These are phyloP conservation scores for Micromonas pusilla DNA, from an alignment of 139 green algal genomes.

Conservation along the genomic window DNA sequence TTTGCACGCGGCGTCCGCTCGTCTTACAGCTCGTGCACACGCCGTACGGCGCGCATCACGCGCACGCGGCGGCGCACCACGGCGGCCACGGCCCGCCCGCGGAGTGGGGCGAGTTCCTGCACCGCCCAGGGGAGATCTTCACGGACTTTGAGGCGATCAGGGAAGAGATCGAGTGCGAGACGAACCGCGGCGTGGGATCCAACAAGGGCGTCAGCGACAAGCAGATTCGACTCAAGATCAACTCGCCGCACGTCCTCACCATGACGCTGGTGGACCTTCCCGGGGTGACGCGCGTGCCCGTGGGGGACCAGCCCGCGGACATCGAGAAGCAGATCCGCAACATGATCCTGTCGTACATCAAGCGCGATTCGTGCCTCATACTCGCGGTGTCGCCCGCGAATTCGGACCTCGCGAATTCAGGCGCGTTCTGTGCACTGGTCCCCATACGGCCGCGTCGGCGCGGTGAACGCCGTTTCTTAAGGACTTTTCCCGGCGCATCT, in stretches of 20 bases:
- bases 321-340: constrained; percentile 81
- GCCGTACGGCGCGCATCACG: too few species aligned
- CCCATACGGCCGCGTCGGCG: too few species aligned
- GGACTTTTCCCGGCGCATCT: too few species aligned
- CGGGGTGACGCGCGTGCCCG: constrained; percentile 82
- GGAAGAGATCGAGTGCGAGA: constrained; percentile 88
- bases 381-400: constrained; percentile 94
- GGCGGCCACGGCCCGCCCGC: not conserved
- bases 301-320: constrained; percentile 93
- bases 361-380: constrained; percentile 76
- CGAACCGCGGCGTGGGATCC: constrained; percentile 68
- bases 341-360: constrained; percentile 86
- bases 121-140: constrained; percentile 68
- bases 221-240: constrained; percentile 92
- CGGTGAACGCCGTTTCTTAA: too few species aligned
- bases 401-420: constrained; percentile 85
- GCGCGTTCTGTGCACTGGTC: too few species aligned
- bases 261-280: constrained; percentile 98
- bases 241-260: constrained; percentile 80
- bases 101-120: constrained; percentile 96
- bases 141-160: constrained; percentile 82
- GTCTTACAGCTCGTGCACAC: constrained; percentile 81
- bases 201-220: constrained; percentile 91
- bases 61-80: not conserved
- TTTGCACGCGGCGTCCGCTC: constrained; percentile 73